Conservation (phyloP, 2,329 filamentous ascomycete genomes). For the Endothia cerciana region DNA sequence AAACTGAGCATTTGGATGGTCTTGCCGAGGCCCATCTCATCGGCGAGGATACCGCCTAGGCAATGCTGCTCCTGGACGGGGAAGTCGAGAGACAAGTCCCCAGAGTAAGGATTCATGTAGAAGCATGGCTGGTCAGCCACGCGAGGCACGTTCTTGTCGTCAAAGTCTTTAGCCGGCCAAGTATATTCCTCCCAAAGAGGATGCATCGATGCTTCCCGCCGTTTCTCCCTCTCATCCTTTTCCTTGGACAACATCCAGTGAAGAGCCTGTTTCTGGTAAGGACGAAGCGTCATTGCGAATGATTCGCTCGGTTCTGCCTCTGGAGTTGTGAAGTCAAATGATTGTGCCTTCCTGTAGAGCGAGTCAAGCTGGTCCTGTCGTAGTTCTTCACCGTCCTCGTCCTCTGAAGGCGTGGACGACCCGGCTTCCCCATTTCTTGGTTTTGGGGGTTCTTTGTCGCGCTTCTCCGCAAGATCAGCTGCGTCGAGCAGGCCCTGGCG, state of each 20-base stretch:
- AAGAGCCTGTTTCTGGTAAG: conserved; percentile 93
- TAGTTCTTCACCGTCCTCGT: conserved; percentile 85
- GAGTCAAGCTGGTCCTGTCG: conserved; percentile 95
- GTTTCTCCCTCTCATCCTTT: conserved; percentile 70
- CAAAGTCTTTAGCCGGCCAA: conserved; percentile 86
- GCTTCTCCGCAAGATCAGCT: conserved; percentile 85
- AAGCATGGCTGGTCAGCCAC: conserved; percentile 73
- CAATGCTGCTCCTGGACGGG: conserved; percentile 94
- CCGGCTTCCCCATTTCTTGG: conserved; percentile 35
- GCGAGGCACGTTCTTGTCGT: conserved; percentile 73
- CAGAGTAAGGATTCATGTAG: conserved; percentile 96
- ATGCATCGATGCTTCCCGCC: conserved; percentile 83
- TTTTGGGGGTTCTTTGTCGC: conserved; percentile 54
- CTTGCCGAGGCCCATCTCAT: conserved; percentile 98
- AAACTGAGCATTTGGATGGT: conserved; percentile 98
- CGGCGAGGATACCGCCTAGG: conserved; percentile 87
- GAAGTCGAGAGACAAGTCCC: conserved; percentile 89
- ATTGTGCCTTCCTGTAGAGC: conserved; percentile 93
- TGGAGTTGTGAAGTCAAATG: conserved; percentile 92
- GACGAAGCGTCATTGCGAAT: conserved; percentile 82
- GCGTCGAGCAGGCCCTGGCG: conserved; percentile 83
- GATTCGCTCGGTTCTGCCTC: conserved; percentile 80
- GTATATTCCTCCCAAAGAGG: conserved; percentile 95
- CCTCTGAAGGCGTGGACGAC: conserved; percentile 61
- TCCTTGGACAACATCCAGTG: conserved; percentile 98